Evolutionary conservation across 139 green algal species (phyloP).

Genomic region (Picochlorum sp.): DNA sequence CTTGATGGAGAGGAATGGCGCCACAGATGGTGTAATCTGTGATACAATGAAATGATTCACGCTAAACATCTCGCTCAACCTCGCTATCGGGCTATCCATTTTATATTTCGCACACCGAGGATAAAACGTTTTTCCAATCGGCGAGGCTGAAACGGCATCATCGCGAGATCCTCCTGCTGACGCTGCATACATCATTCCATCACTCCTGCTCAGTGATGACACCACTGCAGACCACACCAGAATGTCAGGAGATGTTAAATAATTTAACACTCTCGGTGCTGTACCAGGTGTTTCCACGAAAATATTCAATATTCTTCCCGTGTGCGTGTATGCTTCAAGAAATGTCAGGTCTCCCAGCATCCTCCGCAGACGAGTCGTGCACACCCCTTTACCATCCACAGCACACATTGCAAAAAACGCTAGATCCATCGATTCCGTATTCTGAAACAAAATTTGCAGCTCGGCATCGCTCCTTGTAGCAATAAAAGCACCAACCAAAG

Average conservation of each 20-base stretch:
- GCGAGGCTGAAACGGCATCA: too few species aligned
- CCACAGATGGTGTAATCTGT: constrained; percentile 86
- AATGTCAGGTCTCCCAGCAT: constrained; percentile 84
- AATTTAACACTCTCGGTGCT: constrained; percentile 84
- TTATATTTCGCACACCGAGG: too few species aligned
- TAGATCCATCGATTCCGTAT: constrained; percentile 65
- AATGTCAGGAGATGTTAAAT: constrained; percentile 78
- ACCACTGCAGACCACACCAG: constrained; percentile 85
- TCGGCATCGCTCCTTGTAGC: constrained; percentile 67
- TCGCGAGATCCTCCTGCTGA: background rate
- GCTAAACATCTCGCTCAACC: constrained; percentile 85
- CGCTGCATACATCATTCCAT: background rate
- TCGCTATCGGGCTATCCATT: background rate
- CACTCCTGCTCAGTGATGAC: constrained; percentile 60
- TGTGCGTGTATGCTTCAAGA: constrained; percentile 77
- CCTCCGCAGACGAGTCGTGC: constrained; percentile 31
- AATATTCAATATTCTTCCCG: constrained; percentile 88
- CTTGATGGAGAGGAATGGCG: constrained; percentile 77
- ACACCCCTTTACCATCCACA: constrained; percentile 30
- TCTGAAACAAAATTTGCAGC: constrained; percentile 56
- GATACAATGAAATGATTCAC: constrained; percentile 89
- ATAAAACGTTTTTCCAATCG: too few species aligned
- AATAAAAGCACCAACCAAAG: constrained; percentile 71
- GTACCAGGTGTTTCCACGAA: constrained; percentile 75
- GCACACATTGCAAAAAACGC: constrained; percentile 77